phyloP scores from a whole-genome alignment of 2,329 filamentous ascomycete genomes.

The Davidsoniella virescens region DNA sequence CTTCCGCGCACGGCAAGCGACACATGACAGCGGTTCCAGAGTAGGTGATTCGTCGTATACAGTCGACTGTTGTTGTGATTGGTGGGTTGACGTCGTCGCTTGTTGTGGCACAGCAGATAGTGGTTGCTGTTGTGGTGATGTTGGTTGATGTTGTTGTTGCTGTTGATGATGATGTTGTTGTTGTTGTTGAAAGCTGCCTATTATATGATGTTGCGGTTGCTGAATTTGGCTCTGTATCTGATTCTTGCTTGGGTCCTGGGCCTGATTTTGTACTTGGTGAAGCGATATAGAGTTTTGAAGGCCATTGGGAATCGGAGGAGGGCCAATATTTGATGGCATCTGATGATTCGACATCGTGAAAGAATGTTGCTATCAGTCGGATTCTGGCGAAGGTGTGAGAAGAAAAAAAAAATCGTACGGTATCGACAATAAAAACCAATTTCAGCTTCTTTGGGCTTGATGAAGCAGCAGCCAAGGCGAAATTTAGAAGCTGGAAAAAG shows the following conservation, averaged over 20 bases:
- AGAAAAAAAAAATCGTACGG: too few relatives aligned
- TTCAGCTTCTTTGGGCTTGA: too few relatives aligned
- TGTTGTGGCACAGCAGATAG: not conserved
- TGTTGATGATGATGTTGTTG: not conserved
- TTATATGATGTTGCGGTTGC: not conserved
- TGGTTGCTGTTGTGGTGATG: not conserved
- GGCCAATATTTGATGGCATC: too few relatives aligned
- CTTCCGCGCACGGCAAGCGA: conserved; percentile 70
- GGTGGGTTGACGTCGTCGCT: not conserved
- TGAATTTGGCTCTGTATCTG: not conserved
- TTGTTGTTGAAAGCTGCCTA: not conserved
- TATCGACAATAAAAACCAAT: too few relatives aligned
- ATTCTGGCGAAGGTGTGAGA: too few relatives aligned
- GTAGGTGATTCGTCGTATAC: conserved; percentile 4
- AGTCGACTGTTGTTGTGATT: not conserved
- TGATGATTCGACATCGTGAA: too few relatives aligned
- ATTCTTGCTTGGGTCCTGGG: too few relatives aligned
- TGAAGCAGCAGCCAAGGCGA: too few relatives aligned
- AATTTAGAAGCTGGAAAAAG: too few relatives aligned
- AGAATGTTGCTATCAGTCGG: too few relatives aligned
- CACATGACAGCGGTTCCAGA: conserved; percentile 51
- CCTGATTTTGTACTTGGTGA: not conserved
- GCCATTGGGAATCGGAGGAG: too few relatives aligned
- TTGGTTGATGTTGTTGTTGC: not conserved
- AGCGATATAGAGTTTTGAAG: too few relatives aligned